Base-by-base conservation (phyloP, 148 eudicot genomes). In the Pharnaceum exiguum region DNA sequence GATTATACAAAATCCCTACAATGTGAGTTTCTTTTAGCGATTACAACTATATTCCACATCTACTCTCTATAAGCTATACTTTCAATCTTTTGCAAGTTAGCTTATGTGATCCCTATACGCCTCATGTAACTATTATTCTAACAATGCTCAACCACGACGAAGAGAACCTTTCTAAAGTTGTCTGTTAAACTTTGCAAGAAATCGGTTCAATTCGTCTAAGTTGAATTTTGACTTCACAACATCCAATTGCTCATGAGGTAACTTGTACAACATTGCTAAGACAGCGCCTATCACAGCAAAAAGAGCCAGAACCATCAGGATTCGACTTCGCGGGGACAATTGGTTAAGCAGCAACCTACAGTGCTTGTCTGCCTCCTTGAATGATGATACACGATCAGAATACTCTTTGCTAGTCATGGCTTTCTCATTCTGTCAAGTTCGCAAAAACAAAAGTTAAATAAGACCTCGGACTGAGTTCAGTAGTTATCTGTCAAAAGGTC, bases 281-380 rank as follows among this genome's bases (percentile, higher is more conserved):
- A n/a, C n/a, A n/a, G 62, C 75, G 23, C 75, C 68, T 23, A 72
- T 5, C 21, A 67, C 35, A 13, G 73, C 81, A 49, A 57, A 40
- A 22, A 76, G 27, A 43, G 44, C 68, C 57, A 74, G 7, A 22
- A 62, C 42, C 59, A 78, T 80, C 57, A 71, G 7, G 55, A 80
- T 74, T 11, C 68, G 60, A 53, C 36, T 42, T 21, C 63, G 71
- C 37, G 66, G 65, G 31, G 84, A 76, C 31, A 85, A 37, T 48
- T 39, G 62, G 51, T 60, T 60, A 32, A 74, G 25, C 26, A 81
- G 11, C 15, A 58, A 27, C 54, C 73, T 79, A 62, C 82, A 79
- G 36, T 76, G 66, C 54, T 72, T 79, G 31, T 81, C 82, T 13
- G 87, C 82, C 6, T 79, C 83, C 64, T 65, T 79, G 24, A 79